These are phyloP conservation scores for Geotrichum siamense DNA, from an alignment of 1,139 yeast genomes.

Conservation along the genomic window DNA sequence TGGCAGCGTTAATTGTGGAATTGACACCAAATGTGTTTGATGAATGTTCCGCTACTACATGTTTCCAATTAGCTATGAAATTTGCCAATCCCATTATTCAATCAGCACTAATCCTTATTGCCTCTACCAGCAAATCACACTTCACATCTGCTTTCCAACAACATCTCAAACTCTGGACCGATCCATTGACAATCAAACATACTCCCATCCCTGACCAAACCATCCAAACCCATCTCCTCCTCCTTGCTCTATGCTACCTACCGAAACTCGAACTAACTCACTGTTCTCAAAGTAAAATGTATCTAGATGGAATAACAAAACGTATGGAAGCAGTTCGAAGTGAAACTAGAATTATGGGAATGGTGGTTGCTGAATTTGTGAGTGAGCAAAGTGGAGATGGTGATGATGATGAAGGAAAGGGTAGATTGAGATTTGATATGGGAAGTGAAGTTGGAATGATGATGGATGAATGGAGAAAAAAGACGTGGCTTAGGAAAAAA, in stretches of 20 bases:
- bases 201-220: constrained; percentile 24
- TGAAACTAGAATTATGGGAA: constrained; percentile 41
- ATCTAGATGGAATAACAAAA: constrained; percentile 41
- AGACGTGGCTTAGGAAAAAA: constrained; percentile 1
- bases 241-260: constrained; percentile 26
- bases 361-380: constrained; percentile 42
- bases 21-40: too few species aligned
- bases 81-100: too few species aligned
- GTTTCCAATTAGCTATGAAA: too few species aligned
- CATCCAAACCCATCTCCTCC: constrained; percentile 26
- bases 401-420: constrained; percentile 29
- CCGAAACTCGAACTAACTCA: constrained; percentile 25
- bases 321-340: constrained; percentile 42
- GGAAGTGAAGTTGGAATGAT: constrained; percentile 21
- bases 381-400: constrained; percentile 34
- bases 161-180: constrained; percentile 26
- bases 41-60: too few species aligned
- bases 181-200: constrained; percentile 21
- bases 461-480: constrained; percentile 17
- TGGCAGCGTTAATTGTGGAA: too few species aligned
- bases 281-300: constrained; percentile 33
- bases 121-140: too few species aligned
- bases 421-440: constrained; percentile 37
- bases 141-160: too few species aligned
- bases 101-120: too few species aligned